phyloP scores from a whole-genome alignment of 768 basidiomycete species.

The Phanerochaete carnosa region DNA sequence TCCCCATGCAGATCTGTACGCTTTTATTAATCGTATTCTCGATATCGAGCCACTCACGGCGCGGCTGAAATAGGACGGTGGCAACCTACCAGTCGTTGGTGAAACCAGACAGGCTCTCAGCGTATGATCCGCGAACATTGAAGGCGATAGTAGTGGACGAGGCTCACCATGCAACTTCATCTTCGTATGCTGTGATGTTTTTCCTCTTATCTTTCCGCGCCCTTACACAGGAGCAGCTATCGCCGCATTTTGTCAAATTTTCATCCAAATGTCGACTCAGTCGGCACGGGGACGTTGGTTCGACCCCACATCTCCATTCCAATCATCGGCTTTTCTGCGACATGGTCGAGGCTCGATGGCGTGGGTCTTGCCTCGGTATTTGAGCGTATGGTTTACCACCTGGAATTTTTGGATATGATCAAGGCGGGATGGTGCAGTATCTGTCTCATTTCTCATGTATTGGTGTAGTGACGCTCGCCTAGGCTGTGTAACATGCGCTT shows the following conservation, averaged over 20 bases:
- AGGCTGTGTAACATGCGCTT: conserved; percentile 87
- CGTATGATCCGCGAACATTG: conserved; percentile 65
- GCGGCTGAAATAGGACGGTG: conserved; percentile 54
- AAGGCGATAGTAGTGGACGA: conserved; percentile 88
- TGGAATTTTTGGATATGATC: conserved; percentile 89
- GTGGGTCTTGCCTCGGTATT: conserved; percentile 87
- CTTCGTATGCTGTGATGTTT: conserved; percentile 62
- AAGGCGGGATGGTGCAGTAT: conserved; percentile 76
- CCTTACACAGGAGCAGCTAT: conserved; percentile 50
- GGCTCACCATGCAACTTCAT: conserved; percentile 93
- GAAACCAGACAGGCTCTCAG: conserved; percentile 58
- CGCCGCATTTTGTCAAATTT: conserved; percentile 83
- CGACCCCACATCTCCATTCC: conserved; percentile 54
- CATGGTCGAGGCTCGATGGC: conserved; percentile 89
- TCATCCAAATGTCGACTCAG: conserved; percentile 45
- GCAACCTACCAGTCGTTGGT: conserved; percentile 88
- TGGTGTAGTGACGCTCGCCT: background rate
- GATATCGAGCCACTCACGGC: background rate
- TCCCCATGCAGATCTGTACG: conserved; percentile 84
- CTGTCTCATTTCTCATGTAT: background rate
- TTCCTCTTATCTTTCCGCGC: background rate
- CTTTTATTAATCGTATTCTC: background rate
- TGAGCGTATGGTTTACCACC: conserved; percentile 88
- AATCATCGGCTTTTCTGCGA: conserved; percentile 92
- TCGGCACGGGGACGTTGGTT: conserved; percentile 21